phyloP scores from a whole-genome alignment of 192 early-diverging fungal genomes.

The Coemansia sp. region DNA sequence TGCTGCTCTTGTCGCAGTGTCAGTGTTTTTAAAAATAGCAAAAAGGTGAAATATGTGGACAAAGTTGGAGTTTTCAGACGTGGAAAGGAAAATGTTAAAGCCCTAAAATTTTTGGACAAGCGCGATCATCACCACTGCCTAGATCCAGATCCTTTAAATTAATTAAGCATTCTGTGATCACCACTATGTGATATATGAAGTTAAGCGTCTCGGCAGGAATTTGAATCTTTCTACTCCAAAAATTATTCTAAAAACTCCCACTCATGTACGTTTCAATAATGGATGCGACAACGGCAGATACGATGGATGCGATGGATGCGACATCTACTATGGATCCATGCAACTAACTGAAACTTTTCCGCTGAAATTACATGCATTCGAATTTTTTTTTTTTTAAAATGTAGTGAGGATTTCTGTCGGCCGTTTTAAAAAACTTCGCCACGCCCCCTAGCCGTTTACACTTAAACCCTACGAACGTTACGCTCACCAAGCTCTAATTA shows the following conservation, averaged over 20 bases:
- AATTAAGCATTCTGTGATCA: neutral
- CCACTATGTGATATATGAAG: neutral
- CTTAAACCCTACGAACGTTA: slow-evolving; percentile 14
- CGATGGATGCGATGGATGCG: slow-evolving; percentile 11
- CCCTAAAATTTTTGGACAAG: neutral
- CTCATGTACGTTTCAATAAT: slow-evolving; percentile 33
- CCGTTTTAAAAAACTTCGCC: slow-evolving; percentile 32
- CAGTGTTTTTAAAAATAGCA: neutral
- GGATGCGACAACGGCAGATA: neutral
- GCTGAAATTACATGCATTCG: neutral
- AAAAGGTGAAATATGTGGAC: neutral
- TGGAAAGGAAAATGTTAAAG: neutral
- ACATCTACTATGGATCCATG: neutral
- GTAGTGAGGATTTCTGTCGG: slow-evolving; percentile 59
- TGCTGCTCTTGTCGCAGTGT: neutral
- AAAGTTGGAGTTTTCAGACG: neutral
- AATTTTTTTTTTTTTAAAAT: slow-evolving; percentile 2
- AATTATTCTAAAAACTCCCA: slow-evolving; percentile 17
- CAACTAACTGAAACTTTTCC: neutral
- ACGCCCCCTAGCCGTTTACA: slow-evolving; percentile 18
- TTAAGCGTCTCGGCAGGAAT: neutral
- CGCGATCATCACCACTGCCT: neutral
- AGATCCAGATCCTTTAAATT: neutral
- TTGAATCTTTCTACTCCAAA: slow-evolving; percentile 12
- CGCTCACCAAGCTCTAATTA: slow-evolving; percentile 13